phyloP scores from a whole-genome alignment of 257 asterid genomes.

The Gardenia jasminoides region DNA sequence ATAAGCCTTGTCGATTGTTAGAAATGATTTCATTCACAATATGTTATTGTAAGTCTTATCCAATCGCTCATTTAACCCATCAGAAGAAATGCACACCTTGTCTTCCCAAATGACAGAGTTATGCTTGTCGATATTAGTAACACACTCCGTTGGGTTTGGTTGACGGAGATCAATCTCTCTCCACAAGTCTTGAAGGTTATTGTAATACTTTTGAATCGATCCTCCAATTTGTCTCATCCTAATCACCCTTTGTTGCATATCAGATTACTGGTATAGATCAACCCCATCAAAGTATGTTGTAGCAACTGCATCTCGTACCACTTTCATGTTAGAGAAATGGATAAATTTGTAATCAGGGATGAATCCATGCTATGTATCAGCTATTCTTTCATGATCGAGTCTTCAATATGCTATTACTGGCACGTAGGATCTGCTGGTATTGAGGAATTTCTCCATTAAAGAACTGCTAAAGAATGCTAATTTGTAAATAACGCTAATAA shows the following conservation, averaged over 20 bases:
- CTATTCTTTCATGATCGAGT: not conserved
- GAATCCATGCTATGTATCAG: not conserved
- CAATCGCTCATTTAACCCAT: not conserved
- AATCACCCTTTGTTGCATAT: too few species aligned
- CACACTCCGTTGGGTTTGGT: not conserved
- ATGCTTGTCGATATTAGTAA: too few species aligned
- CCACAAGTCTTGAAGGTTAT: too few species aligned
- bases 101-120: not conserved
- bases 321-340: too few species aligned
- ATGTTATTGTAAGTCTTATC: not conserved
- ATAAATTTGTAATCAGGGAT: too few species aligned
- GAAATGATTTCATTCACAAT: too few species aligned
- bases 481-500: too few species aligned
- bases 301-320: not conserved
- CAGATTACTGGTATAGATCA: not conserved
- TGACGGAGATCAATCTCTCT: not conserved
- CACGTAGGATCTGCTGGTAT: not conserved
- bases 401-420: not conserved
- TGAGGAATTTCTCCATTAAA: not conserved
- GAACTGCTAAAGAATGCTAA: too few species aligned
- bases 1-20: not conserved
- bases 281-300: not conserved
- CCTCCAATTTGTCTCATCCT: not conserved
- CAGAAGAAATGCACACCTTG: not conserved
- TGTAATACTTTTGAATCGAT: too few species aligned